Evolutionary conservation across 306 rosid genomes (phyloP).

Genomic region (Morella rubra): DNA sequence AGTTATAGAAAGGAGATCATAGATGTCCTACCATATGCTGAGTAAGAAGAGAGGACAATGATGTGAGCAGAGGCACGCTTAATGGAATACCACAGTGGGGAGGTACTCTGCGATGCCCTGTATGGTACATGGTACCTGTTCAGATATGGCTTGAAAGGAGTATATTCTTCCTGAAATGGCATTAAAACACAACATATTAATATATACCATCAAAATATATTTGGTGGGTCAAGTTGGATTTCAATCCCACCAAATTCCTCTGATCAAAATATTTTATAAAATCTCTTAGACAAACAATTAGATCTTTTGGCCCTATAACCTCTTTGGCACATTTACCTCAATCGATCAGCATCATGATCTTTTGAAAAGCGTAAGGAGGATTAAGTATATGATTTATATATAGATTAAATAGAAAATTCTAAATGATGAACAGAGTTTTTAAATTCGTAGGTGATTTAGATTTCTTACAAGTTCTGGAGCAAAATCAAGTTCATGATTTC

Average conservation of each 20-base stretch:
- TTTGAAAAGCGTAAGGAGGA: too few species aligned
- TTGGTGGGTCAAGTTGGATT: too few species aligned
- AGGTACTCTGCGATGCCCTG: conserved; percentile 55
- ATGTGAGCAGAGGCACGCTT: conserved; percentile 88
- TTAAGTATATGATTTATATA: too few species aligned
- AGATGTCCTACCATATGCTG: conserved; percentile 60
- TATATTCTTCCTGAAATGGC: conserved; percentile 60
- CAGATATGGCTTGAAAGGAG: conserved; percentile 61
- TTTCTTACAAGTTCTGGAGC: conserved; percentile 36
- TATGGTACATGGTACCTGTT: conserved; percentile 61
- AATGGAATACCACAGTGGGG: conserved; percentile 85
- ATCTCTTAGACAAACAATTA: too few species aligned
- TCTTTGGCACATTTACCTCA: too few species aligned
- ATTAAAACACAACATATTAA: neutral
- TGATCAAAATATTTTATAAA: too few species aligned
- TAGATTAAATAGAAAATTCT: too few species aligned
- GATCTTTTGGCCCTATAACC: too few species aligned
- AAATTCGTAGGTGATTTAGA: too few species aligned
- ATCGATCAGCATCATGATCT: too few species aligned
- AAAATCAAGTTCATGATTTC: conserved; percentile 57
- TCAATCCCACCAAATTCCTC: too few species aligned
- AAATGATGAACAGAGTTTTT: neutral
- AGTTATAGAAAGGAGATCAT: neutral
- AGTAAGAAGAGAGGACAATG: conserved; percentile 76
- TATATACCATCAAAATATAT: too few species aligned